Evolutionary conservation across 2,329 filamentous ascomycete species (phyloP), one percentile per base, ranked within the genome.

Genomic region (Botrytis elliptica): DNA sequence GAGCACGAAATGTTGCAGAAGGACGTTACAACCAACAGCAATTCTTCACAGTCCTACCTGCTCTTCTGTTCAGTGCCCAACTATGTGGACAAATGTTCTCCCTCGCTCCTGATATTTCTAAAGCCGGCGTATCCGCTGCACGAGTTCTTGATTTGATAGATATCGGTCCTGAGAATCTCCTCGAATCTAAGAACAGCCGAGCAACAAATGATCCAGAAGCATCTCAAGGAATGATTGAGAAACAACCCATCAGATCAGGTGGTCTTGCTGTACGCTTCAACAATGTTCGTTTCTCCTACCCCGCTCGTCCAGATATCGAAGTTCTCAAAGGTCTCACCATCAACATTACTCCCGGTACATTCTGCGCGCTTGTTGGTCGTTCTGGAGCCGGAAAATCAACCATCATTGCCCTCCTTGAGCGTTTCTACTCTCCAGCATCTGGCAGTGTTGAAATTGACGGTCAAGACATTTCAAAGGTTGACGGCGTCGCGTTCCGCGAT

Each of bases 51-150:
- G 90, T 94, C 16, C 85, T 93, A 4, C 86, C 92, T 22, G 86
- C 91, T 8, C 87, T 94, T 77, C 86, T 94, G 1, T 88, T 94
- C 57, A 91, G 90, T 75, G 91, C 92, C 0, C 89, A 92, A 79
- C 85, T 92, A 14, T 93, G 91, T 86, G 90, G 91, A 38, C 90
- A 93, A 77, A 89, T 94, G 82, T 94, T 94, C 79, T 88, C 89
- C 14, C 86, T 94, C 2, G 91, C 92, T 0, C 92, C 91, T 0
- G 92, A 94, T 76, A 85, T 94, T 25, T 90, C 91, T 1, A 88
- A 88, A 57, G 91, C 92, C 0, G 86, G 86, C 38, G 84, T 85
- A 2, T 89, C 92, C 1, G 88, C 89, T 22, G 86, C 86, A 14
- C 84, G 88, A 57, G 88, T 92, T 67, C 81, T 88, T 59, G 84